A percentile compares a stretch with the other conserved stretches of the same genome.
These are phyloP conservation scores for Colletotrichum tropicicola DNA, from an alignment of 2,329 filamentous ascomycete species.

Conservation along the genomic window DNA sequence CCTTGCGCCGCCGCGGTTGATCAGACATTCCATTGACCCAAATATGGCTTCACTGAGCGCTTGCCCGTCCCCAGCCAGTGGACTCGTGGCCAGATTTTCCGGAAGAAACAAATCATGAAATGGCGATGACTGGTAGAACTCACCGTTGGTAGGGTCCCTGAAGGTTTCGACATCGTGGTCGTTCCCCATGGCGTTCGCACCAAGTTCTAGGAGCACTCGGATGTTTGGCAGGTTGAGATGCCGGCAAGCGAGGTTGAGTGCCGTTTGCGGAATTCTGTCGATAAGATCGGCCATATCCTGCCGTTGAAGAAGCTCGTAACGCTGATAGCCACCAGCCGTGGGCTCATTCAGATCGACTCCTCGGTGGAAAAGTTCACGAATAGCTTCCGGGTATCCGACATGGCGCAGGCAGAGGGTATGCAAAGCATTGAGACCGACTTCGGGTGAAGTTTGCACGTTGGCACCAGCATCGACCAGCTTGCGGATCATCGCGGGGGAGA, in stretches of 20 bases:
- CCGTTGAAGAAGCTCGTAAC: not conserved
- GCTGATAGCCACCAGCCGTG: not conserved
- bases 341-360: not conserved
- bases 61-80: not conserved
- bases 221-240: conserved; percentile 1
- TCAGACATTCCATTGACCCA: not conserved
- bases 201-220: not conserved
- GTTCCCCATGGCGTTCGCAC: not conserved
- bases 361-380: not conserved
- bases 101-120: conserved; percentile 18
- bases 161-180: not conserved
- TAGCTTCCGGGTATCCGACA: not conserved
- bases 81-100: not conserved
- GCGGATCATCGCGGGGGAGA: conserved; percentile 1
- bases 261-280: conserved; percentile 2
- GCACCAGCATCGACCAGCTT: not conserved
- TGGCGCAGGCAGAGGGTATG: conserved; percentile 14
- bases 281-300: not conserved
- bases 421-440: conserved; percentile 10
- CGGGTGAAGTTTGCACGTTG: not conserved
- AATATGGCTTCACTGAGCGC: not conserved
- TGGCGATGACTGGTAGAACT: conserved; percentile 1
- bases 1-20: not conserved
- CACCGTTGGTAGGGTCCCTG: not conserved
- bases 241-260: conserved; percentile 10